Base-by-base conservation (phyloP, 345 rosid species). In the Cardamine occulta region DNA sequence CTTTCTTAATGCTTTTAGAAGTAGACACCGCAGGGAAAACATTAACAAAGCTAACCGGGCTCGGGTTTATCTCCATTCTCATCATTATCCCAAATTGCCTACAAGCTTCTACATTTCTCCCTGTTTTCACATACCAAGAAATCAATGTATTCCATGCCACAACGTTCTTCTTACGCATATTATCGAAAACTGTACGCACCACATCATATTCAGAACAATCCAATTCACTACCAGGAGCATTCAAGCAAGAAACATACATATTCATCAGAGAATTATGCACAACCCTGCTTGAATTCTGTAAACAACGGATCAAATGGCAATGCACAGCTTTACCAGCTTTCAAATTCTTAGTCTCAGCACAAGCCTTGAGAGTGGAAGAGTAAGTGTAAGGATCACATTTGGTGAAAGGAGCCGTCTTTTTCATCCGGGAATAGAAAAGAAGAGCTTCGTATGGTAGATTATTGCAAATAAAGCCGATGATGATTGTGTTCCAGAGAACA, bases 391-490 rank as follows among this genome's bases (percentile, higher is more conserved):
- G 73, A 34, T 93, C 97, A 40, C 74, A 84, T 35, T 72, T 74
- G 48, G 86, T 80, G 49, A 63, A 72, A 75, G 88, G 88, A 6
- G 87, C 67, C 2, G 88, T 59, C 39, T 66, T 81, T 74, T 81
- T 93, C 88, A 91, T 85, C 73, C 82, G 83, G 80, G 91, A 75
- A 37, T 83, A 93, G 84, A 93, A 82, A 48, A 80, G 77, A 68
- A 91, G 86, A 57, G 97, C 97, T 13, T 93, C 91, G 13, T 82
- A 81, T 40, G 98, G 90, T 61, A 88, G 70, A 68, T 82, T 79
- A 66, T 93, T 93, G 84, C 94, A 93, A n/a, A 93, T 80, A 73
- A 86, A 85, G 29, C 97, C 94, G 15, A 93, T 91, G 74, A 93
- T 86, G 64, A 93, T 85, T 19, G 98, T 87, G 87, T 93, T 93